Evolutionary conservation across 2,329 filamentous ascomycete genomes (phyloP).

Genomic region (Xylaria arbuscula): DNA sequence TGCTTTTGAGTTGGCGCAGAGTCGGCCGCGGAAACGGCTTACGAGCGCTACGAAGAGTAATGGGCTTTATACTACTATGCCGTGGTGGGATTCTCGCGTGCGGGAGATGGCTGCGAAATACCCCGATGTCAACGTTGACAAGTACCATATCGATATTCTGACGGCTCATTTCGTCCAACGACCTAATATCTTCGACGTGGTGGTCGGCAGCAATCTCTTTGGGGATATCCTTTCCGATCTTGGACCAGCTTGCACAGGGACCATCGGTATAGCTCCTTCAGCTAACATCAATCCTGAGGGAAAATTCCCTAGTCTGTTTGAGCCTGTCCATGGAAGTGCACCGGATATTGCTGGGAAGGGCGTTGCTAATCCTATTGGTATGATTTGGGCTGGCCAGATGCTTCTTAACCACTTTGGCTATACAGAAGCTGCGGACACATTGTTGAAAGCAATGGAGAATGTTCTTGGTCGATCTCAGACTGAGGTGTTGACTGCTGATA

Average conservation of each 20-base stretch:
- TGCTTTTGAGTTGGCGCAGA: slow-evolving; percentile 69
- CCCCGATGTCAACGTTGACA: slow-evolving; percentile 67
- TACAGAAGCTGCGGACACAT: slow-evolving; percentile 63
- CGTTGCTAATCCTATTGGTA: slow-evolving; percentile 71
- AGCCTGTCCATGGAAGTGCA: slow-evolving; percentile 72
- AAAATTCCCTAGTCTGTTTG: slow-evolving; percentile 70
- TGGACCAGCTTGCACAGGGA: slow-evolving; percentile 71
- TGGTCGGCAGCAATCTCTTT: slow-evolving; percentile 70
- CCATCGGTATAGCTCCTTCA: slow-evolving; percentile 74
- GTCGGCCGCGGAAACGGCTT: slow-evolving; percentile 64
- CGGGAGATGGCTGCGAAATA: slow-evolving; percentile 63
- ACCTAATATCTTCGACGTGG: slow-evolving; percentile 66
- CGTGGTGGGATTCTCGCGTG: slow-evolving; percentile 72
- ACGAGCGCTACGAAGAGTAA: slow-evolving; percentile 76
- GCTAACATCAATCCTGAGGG: slow-evolving; percentile 71
- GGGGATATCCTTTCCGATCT: slow-evolving; percentile 65
- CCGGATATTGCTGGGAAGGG: slow-evolving; percentile 73
- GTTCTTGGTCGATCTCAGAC: slow-evolving; percentile 56
- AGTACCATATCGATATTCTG: slow-evolving; percentile 74
- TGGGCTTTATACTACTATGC: slow-evolving; percentile 72
- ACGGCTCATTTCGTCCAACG: slow-evolving; percentile 70
- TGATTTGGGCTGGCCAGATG: slow-evolving; percentile 77
- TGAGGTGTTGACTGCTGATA: slow-evolving; percentile 67
- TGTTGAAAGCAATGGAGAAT: slow-evolving; percentile 46
- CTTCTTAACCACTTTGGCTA: slow-evolving; percentile 74